Conservation (phyloP, 495 filamentous ascomycete species). For the Podospora anserina region DNA sequence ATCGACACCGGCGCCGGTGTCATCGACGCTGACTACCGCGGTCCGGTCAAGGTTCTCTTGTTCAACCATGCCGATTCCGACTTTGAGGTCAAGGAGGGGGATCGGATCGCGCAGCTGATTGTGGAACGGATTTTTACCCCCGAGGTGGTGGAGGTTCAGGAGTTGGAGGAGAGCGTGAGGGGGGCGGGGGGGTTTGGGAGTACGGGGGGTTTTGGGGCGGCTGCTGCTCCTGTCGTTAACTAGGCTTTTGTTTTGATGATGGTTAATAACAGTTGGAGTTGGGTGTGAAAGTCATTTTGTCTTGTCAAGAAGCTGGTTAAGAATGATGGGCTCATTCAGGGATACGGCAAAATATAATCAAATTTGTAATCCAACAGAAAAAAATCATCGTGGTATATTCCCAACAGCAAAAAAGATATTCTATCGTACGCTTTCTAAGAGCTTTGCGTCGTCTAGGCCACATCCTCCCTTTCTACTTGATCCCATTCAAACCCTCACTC, state of each 20-base stretch:
- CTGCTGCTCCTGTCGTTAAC: not conserved
- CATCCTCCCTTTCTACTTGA: constrained; percentile 50
- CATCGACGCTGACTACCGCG: constrained; percentile 96
- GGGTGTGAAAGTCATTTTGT: too few species aligned
- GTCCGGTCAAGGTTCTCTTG: constrained; percentile 86
- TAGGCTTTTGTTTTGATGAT: too few species aligned
- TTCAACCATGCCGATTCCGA: constrained; percentile 87
- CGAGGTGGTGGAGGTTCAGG: constrained; percentile 79
- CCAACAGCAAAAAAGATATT: constrained; percentile 59
- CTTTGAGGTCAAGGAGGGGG: constrained; percentile 78
- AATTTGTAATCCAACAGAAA: not conserved
- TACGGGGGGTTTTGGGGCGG: constrained; percentile 56
- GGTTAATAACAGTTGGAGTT: too few species aligned
- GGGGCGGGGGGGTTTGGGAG: constrained; percentile 93
- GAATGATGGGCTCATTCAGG: too few species aligned
- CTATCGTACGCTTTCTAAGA: constrained; percentile 34
- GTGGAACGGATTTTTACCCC: constrained; percentile 92
- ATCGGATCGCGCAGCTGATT: constrained; percentile 89
- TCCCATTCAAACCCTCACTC: too few species aligned
- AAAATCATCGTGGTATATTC: constrained; percentile 43
- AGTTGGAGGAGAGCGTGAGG: constrained; percentile 84
- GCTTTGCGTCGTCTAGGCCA: too few species aligned
- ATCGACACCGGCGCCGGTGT: constrained; percentile 95
- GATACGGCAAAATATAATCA: not conserved
- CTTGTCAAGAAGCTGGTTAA: too few species aligned